Percentiles rank a stretch among this genome's conserved stretches.
These are phyloP conservation scores for Prinsepia uniflora DNA, from an alignment of 306 rosid genomes.

Conservation along the genomic window DNA sequence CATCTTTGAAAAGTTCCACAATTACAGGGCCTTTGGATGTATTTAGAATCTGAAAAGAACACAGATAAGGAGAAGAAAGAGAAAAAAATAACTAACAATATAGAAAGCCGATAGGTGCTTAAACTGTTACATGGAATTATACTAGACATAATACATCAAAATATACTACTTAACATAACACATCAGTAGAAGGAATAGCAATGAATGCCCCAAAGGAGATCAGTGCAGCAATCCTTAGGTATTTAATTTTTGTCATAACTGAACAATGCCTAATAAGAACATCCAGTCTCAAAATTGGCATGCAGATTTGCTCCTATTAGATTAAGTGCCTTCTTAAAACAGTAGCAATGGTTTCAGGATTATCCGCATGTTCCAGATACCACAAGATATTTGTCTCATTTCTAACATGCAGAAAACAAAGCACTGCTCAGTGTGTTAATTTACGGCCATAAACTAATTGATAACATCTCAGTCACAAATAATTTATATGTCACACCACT, in stretches of 20 bases:
- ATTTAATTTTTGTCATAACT: background rate
- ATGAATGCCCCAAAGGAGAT: background rate
- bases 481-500: background rate
- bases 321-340: background rate
- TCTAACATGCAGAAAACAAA: background rate
- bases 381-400: background rate
- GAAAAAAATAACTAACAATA: background rate
- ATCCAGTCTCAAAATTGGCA: background rate
- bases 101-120: background rate
- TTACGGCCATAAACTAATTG: background rate
- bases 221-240: background rate
- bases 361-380: background rate
- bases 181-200: background rate
- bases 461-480: background rate
- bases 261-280: background rate
- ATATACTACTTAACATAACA: background rate
- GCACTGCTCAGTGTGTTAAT: background rate
- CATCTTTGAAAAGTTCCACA: constrained; percentile 74
- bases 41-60: constrained; percentile 52
- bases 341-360: background rate
- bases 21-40: constrained; percentile 79
- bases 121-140: background rate
- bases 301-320: background rate
- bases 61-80: background rate
- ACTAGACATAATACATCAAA: background rate